Evolutionary conservation across 192 early-diverging fungal genomes (phyloP).

Genomic region (Coemansia sp.): DNA sequence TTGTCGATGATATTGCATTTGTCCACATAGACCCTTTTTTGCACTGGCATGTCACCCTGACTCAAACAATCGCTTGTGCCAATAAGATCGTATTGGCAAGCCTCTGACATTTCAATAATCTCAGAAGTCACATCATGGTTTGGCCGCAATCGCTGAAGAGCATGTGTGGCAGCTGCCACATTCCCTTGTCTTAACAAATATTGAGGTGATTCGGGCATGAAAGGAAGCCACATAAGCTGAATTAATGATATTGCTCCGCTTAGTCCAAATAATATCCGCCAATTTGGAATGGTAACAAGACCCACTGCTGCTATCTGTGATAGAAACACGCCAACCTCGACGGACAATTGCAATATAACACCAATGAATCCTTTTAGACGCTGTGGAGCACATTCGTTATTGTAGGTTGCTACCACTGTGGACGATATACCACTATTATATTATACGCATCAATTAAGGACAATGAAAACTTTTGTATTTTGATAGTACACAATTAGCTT

Average conservation of each 20-base stretch:
- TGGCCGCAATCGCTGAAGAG: slow-evolving; percentile 59
- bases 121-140: slow-evolving; percentile 56
- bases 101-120: slow-evolving; percentile 55
- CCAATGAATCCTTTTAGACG: slow-evolving; percentile 68
- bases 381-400: slow-evolving; percentile 74
- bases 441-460: background rate
- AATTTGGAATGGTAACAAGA: slow-evolving; percentile 58
- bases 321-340: slow-evolving; percentile 75
- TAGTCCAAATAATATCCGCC: slow-evolving; percentile 70
- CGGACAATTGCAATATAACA: slow-evolving; percentile 67
- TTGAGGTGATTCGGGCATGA: slow-evolving; percentile 75
- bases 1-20: background rate
- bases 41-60: background rate
- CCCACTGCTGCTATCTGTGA: slow-evolving; percentile 62
- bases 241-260: slow-evolving; percentile 61
- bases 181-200: slow-evolving; percentile 60
- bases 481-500: background rate
- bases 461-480: background rate
- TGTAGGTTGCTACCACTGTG: slow-evolving; percentile 67
- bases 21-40: background rate
- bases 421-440: slow-evolving; percentile 62
- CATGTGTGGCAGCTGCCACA: slow-evolving; percentile 49
- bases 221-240: slow-evolving; percentile 57
- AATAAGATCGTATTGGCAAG: slow-evolving; percentile 16
- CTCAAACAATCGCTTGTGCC: background rate